Conservation (phyloP, 2,329 filamentous ascomycete species). For the Stemphylium vesicarium region DNA sequence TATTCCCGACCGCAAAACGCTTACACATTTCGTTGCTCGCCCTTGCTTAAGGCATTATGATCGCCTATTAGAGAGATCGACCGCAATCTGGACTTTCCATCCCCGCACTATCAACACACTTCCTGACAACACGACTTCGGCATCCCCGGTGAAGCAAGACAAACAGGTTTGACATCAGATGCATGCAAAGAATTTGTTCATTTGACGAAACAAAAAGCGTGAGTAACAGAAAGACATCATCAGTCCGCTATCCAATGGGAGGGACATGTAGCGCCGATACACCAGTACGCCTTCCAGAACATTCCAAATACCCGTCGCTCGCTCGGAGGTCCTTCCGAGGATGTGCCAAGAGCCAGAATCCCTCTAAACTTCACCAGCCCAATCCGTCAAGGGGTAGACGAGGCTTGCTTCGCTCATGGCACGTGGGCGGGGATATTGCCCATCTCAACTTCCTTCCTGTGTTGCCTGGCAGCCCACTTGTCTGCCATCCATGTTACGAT, state of each 20-base stretch:
- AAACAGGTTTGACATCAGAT: background rate
- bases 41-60: slow-evolving; percentile 3
- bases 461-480: slow-evolving; percentile 43
- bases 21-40: slow-evolving; percentile 1
- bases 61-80: background rate
- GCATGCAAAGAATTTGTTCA: background rate
- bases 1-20: slow-evolving; percentile 4
- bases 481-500: slow-evolving; percentile 48
- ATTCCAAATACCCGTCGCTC: background rate
- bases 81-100: background rate
- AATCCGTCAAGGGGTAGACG: background rate
- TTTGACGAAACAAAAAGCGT: background rate
- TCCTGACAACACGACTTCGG: background rate
- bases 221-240: slow-evolving; percentile 5
- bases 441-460: slow-evolving; percentile 43
- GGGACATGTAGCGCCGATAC: slow-evolving; percentile 11
- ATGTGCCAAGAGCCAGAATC: background rate
- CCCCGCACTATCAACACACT: background rate
- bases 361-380: background rate
- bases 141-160: background rate
- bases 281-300: slow-evolving; percentile 11
- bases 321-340: background rate
- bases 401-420: background rate
- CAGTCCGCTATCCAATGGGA: background rate
- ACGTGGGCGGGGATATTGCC: slow-evolving; percentile 16